A percentile compares a stretch with the other conserved stretches of the same genome.
These are phyloP conservation scores for Globisporangium uncinulatum DNA, from an alignment of 352 stramenopile genomes.

Conservation along the genomic window DNA sequence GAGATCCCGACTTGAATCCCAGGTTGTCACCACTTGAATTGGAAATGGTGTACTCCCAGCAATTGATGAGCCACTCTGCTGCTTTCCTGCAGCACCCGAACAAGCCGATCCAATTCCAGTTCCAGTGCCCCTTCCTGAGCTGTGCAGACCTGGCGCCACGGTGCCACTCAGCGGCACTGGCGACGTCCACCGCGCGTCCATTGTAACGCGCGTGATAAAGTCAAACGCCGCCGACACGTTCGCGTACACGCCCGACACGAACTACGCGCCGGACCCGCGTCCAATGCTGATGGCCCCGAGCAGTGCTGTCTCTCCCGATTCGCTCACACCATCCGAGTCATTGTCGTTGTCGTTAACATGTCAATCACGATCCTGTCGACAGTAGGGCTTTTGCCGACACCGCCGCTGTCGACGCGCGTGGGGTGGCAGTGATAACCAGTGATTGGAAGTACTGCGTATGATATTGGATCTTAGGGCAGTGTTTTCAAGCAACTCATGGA, in stretches of 20 bases:
- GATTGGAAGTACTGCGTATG: too few relatives aligned
- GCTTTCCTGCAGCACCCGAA: not conserved
- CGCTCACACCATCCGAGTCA: not conserved
- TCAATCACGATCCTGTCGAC: too few relatives aligned
- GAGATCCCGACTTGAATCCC: too few relatives aligned
- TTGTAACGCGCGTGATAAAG: conserved; percentile 17
- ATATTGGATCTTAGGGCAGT: too few relatives aligned
- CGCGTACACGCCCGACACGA: conserved; percentile 14
- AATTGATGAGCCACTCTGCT: too few relatives aligned
- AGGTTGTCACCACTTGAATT: too few relatives aligned
- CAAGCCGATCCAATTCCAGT: too few relatives aligned
- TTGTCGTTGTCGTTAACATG: too few relatives aligned
- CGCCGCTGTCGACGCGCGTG: conserved; percentile 3
- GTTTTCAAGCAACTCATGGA: too few relatives aligned
- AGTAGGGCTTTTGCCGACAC: too few relatives aligned
- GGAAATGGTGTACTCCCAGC: too few relatives aligned
- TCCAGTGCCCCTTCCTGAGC: not conserved
- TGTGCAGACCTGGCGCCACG: not conserved
- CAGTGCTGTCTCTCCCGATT: not conserved
- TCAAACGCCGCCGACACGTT: conserved; percentile 11
- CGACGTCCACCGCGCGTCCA: conserved; percentile 2
- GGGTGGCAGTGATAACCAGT: conserved; percentile 10
- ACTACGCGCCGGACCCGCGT: conserved; percentile 8
- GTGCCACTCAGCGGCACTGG: not conserved
- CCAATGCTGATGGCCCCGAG: conserved; percentile 17